A percentile compares a stretch with the other conserved stretches of the same genome.
Evolutionary conservation across 306 rosid species (phyloP).

Genomic region (Ochetophila trinervis): DNA sequence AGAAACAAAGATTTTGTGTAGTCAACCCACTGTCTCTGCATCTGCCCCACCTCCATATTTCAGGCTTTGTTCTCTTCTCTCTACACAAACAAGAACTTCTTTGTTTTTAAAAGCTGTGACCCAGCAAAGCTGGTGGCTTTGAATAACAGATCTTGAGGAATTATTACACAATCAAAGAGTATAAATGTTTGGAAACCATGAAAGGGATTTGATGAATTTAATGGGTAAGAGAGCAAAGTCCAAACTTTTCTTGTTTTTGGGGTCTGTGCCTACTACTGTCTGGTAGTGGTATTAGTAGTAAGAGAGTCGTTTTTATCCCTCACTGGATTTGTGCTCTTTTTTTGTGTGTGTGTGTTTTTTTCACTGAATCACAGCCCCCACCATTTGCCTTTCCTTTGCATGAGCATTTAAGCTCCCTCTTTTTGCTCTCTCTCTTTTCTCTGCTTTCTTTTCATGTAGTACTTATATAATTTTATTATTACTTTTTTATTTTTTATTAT

Average conservation of each 20-base stretch:
- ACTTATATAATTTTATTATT: neutral
- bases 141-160: slow-evolving; percentile 44
- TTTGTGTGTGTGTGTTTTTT: neutral
- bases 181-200: slow-evolving; percentile 23
- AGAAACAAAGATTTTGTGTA: slow-evolving; percentile 61
- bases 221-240: slow-evolving; percentile 16
- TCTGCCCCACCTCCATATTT: slow-evolving; percentile 85
- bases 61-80: slow-evolving; percentile 16
- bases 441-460: too few species aligned
- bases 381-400: slow-evolving; percentile 3
- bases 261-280: neutral
- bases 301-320: slow-evolving; percentile 18
- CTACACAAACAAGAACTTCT: slow-evolving; percentile 23
- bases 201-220: slow-evolving; percentile 23
- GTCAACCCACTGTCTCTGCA: slow-evolving; percentile 86
- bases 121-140: slow-evolving; percentile 30
- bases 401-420: slow-evolving; percentile 2
- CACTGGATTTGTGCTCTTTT: slow-evolving; percentile 22
- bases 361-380: slow-evolving; percentile 26
- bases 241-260: slow-evolving; percentile 22
- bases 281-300: slow-evolving; percentile 9
- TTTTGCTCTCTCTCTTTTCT: neutral
- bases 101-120: slow-evolving; percentile 16
- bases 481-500: neutral
- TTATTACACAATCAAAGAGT: slow-evolving; percentile 34